These are phyloP conservation scores for Fusarium tanahbumbuense DNA, from an alignment of 2,329 filamentous ascomycete genomes.

Conservation along the genomic window DNA sequence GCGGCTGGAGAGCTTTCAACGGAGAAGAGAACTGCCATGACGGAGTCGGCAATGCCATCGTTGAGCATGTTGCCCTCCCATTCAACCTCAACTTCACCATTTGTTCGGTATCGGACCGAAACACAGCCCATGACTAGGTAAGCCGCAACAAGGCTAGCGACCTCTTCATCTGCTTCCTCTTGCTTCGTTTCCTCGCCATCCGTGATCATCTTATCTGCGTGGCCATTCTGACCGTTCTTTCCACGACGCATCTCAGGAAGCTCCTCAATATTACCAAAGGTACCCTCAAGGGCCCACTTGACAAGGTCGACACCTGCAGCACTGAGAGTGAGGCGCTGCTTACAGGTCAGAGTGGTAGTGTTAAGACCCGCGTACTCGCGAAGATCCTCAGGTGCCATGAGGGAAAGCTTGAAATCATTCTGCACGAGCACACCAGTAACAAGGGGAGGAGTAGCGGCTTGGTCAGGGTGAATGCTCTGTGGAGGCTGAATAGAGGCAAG, in stretches of 20 bases:
- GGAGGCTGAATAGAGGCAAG: constrained; percentile 85
- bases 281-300: constrained; percentile 92
- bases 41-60: constrained; percentile 96
- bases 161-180: constrained; percentile 74
- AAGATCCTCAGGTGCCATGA: constrained; percentile 97
- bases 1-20: constrained; percentile 95
- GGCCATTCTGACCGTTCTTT: constrained; percentile 51
- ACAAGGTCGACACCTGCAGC: constrained; percentile 92
- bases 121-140: constrained; percentile 92
- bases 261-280: constrained; percentile 87
- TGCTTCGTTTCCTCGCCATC: constrained; percentile 49
- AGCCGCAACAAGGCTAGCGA: constrained; percentile 64
- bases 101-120: constrained; percentile 78
- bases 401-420: constrained; percentile 95
- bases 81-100: constrained; percentile 87
- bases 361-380: constrained; percentile 97
- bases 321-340: constrained; percentile 87
- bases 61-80: constrained; percentile 99
- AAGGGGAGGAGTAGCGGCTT: constrained; percentile 59
- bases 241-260: constrained; percentile 65
- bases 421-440: constrained; percentile 94
- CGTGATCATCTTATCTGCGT: constrained; percentile 52
- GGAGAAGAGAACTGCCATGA: constrained; percentile 90
- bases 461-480: constrained; percentile 43
- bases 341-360: constrained; percentile 93